Base-by-base conservation (phyloP, 1,139 yeast genomes). In the Entelexis paramagnoliae region DNA sequence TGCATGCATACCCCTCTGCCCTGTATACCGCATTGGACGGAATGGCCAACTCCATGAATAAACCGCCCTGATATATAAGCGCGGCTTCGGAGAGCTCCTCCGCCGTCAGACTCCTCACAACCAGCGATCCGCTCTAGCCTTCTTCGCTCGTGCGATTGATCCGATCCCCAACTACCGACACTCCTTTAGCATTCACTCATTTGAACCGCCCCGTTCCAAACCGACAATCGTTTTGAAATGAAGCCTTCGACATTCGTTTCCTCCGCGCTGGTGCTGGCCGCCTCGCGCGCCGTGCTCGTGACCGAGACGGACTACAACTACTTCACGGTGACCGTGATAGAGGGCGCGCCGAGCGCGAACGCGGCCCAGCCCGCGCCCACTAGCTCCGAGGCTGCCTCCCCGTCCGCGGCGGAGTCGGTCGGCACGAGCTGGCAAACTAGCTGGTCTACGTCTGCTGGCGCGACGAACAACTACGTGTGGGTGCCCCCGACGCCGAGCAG, bases 321-420 rank as follows among this genome's bases (percentile, higher is more conserved):
- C 44, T 58, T 55, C 51, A 60, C 60, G 46, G 64, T 62, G 40
- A 64, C 67, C 26, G 62, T 59, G n/a, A 55, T 50, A 43, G 54
- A 29, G 9, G 46, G 41, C 24, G 54, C 55, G 17, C 47, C 54
- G 22, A 48, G 24, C 24, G 53, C 49, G 38, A 48, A 26, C 24
- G 53, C 49, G 38, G 16, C 16, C 50, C 14, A 8, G 40, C 17
- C 34, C 16, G 14, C 33, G 29, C 14, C 46, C 14, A n/a, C 14
- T 8, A 29, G 46, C 30, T 5, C 46, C n/a, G 30, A 10, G 14
- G 34, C 38, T 19, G 19, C 35, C 14, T 6, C 30, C 22, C 17
- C 48, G 28, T 22, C 42, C 42, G 48, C 53, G 20, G 48, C 32
- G 17, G 26, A 13, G 28, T 36, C 41, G 3, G 24, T 36, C 17